phyloP scores from a whole-genome alignment of 495 filamentous ascomycete genomes.

The Staphylotrichum tortipilum region DNA sequence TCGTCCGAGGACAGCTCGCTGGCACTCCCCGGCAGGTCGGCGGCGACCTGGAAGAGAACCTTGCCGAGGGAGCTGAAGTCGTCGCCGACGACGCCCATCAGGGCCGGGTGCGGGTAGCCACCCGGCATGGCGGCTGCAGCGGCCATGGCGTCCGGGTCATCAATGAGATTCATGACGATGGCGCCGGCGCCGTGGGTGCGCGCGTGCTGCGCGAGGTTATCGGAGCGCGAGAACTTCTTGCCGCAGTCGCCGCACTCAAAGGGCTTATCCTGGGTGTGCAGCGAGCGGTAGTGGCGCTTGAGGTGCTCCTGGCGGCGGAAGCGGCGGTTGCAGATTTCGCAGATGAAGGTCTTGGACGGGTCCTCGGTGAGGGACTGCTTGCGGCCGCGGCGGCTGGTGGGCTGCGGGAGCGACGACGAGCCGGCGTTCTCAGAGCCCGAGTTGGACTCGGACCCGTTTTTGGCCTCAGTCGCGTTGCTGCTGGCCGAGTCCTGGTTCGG shows the following conservation, averaged over 20 bases:
- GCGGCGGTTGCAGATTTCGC: slow-evolving; percentile 87
- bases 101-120: slow-evolving; percentile 10
- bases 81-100: slow-evolving; percentile 37
- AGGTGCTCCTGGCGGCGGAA: slow-evolving; percentile 99
- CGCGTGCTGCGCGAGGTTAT: slow-evolving; percentile 94
- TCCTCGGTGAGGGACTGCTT: slow-evolving; percentile 99
- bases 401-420: slow-evolving; percentile 44
- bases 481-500: slow-evolving; percentile 16
- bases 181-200: slow-evolving; percentile 87
- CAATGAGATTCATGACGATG: slow-evolving; percentile 79
- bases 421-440: slow-evolving; percentile 19
- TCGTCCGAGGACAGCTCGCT: slow-evolving; percentile 48
- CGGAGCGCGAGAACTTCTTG: slow-evolving; percentile 97
- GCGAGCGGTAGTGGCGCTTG: slow-evolving; percentile 96
- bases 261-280: slow-evolving; percentile 97
- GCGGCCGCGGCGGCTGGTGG: slow-evolving; percentile 84
- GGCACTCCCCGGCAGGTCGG: slow-evolving; percentile 53
- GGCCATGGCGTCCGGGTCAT: slow-evolving; percentile 52
- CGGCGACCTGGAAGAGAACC: slow-evolving; percentile 68
- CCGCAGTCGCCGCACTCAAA: slow-evolving; percentile 96
- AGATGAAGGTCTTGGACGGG: slow-evolving; percentile 96
- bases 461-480: slow-evolving; percentile 16
- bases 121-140: slow-evolving; percentile 13
- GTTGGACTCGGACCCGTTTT: slow-evolving; percentile 21
- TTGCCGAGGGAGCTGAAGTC: slow-evolving; percentile 57